Evolutionary conservation across 2,329 filamentous ascomycete genomes (phyloP), one percentile per base, ranked within the genome.

Genomic region (Fusarium miscanthi): DNA sequence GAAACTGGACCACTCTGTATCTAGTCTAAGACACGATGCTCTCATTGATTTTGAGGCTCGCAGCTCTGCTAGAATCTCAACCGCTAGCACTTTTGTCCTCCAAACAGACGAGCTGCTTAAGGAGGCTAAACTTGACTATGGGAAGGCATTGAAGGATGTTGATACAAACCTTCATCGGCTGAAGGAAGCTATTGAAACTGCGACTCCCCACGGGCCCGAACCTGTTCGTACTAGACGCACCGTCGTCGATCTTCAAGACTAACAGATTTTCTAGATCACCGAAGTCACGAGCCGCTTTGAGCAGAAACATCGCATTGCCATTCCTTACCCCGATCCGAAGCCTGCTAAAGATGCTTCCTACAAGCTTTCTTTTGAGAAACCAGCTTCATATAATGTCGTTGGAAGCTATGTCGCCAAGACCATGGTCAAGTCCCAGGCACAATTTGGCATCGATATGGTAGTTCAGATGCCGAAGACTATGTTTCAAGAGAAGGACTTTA

Each of bases 401-500:
- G 96, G 96, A 54, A 97, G 95, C 82, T 95, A 97, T 84, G 89
- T 93, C 16, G 85, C 93, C 57, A 92, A 90, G 80, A 95, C 91
- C 5, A 92, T 94, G 82, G 85, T 90, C 64, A 93, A 92, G 76
- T 85, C 87, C 16, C 89, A 91, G 74, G 82, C 83, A 53, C 81
- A 80, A 31, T 83, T 91, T 31, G 85, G 88, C 21, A 86, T 98
- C 66, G 95, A 98, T 81, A 89, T 98, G 87, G 90, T 95, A 10
- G 90, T 97, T 21, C 92, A 93, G 52, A 97, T 99, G 90, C 95
- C 96, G 9, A 81, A 85, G 63, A 84, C 88, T 2, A 83, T 97
- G 17, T 95, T 98, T 77, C 94, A 97, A 78, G 93, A 97, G 48
- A 98, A 98, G 82, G 96, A 99, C 82, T 98, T 95, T 80, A 87